These are phyloP conservation scores for Penicillium arizonense DNA, from an alignment of 495 filamentous ascomycete genomes.

Conservation along the genomic window DNA sequence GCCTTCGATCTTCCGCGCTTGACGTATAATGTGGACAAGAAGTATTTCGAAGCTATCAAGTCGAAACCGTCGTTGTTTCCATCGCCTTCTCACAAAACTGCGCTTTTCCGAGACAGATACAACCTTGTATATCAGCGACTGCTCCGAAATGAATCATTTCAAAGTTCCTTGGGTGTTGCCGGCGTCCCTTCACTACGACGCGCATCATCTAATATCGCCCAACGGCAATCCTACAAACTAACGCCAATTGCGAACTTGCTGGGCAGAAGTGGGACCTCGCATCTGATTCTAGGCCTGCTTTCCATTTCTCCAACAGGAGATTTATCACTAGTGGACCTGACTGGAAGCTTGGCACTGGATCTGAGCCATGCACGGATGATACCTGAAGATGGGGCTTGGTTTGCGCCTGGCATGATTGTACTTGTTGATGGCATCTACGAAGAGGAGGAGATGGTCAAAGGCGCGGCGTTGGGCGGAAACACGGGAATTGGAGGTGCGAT, in stretches of 20 bases:
- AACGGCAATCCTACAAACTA: conserved; percentile 74
- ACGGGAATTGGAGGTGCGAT: conserved; percentile 85
- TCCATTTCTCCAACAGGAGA: conserved; percentile 78
- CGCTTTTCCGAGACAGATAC: conserved; percentile 83
- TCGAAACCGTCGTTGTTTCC: conserved; percentile 77
- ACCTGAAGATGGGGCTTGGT: conserved; percentile 85
- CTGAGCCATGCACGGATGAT: conserved; percentile 76
- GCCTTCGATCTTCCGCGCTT: conserved; percentile 87
- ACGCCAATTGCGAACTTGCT: conserved; percentile 93
- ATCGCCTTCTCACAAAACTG: conserved; percentile 74
- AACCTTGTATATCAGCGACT: conserved; percentile 88
- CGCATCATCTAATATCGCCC: conserved; percentile 51
- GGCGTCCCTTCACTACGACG: conserved; percentile 46
- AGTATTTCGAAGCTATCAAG: conserved; percentile 77
- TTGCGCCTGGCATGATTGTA: conserved; percentile 91
- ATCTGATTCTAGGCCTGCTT: conserved; percentile 85
- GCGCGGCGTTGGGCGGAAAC: conserved; percentile 66
- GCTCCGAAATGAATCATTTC: conserved; percentile 89
- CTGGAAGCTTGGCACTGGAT: conserved; percentile 83
- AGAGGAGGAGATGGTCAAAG: conserved; percentile 72
- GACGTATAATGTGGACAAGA: conserved; percentile 81
- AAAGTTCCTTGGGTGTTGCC: conserved; percentile 61
- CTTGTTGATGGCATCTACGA: conserved; percentile 92
- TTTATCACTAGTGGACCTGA: conserved; percentile 78
- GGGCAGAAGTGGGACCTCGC: conserved; percentile 78